Evolutionary conservation across 2,329 filamentous ascomycete species (phyloP), one percentile per base, ranked within the genome.

Genomic region (Pseudogymnoascus sp.): DNA sequence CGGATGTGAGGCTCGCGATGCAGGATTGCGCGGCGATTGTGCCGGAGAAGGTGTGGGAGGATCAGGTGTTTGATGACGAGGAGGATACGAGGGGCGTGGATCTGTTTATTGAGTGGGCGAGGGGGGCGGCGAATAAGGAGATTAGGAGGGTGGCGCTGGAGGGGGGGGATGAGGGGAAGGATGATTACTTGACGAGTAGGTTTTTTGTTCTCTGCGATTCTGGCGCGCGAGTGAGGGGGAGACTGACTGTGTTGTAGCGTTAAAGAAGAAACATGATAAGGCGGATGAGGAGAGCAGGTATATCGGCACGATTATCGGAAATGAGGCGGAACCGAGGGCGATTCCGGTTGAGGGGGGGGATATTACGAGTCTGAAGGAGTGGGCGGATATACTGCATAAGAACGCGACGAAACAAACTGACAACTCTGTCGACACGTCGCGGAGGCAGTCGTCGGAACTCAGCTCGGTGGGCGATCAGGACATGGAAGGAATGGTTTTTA

Each of bases 181-280:
- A 85, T 21, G 88, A 93, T 73, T 93, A 89, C 71, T 73, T 93
- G 17, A 85, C 83, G 64, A 82, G 87, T 88, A 50, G 17, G 64
- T 7, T 13, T 61, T 26, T 61, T 71, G 64, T 7, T 13, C 60
- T 26, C 62, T 71, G 62, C 72, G 59, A 36, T 65, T 71, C 63
- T 70, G 65, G 15, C 68, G 90, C 89, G 87, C 4, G 17, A 19
- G 38, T 10, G 38, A n/a, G 17, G 15, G 7, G 10, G 19, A 23
- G 7, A 26, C 21, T 47, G 26, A 59, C 33, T 4, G 2, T 11
- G 2, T 35, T 35, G 7, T 4, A 59, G 53, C 26, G 15, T 78
- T 97, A 44, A 97, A 96, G 76, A 95, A 93, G 77, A 96, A 96
- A 73, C 90, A 96, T 75, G 92, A 88, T 77, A 96, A 95, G 70